Evolutionary conservation across 2,329 filamentous ascomycete species (phyloP).

Genomic region (Simplicillium sp.): DNA sequence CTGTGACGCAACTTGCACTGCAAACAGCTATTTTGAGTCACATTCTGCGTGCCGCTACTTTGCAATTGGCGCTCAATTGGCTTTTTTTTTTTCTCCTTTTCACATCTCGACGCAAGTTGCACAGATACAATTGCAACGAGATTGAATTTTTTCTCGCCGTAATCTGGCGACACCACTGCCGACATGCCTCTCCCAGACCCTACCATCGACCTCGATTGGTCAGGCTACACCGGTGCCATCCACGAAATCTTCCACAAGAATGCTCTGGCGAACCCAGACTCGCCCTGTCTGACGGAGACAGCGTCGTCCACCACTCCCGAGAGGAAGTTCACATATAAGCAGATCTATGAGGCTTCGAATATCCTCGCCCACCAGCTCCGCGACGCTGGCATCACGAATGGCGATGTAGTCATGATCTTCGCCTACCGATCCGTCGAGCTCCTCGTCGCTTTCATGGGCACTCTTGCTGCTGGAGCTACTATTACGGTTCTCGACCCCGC

Average conservation of each 20-base stretch:
- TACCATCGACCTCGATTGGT: conserved; percentile 58
- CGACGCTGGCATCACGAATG: conserved; percentile 60
- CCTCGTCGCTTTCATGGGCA: conserved; percentile 68
- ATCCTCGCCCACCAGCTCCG: conserved; percentile 70
- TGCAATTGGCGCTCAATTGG: too few relatives aligned
- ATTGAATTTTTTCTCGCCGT: too few relatives aligned
- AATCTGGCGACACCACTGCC: too few relatives aligned
- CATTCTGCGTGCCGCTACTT: too few relatives aligned
- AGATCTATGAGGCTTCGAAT: conserved; percentile 81
- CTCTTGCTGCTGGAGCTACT: conserved; percentile 49
- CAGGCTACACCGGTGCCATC: conserved; percentile 55
- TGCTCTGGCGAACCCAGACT: conserved; percentile 58
- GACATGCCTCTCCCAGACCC: conserved; percentile 45
- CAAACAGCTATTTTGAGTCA: too few relatives aligned
- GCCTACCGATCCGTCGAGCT: conserved; percentile 69
- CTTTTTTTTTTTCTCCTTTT: too few relatives aligned
- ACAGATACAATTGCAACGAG: too few relatives aligned
- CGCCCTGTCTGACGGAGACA: conserved; percentile 40
- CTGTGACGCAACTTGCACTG: too few relatives aligned
- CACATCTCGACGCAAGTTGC: too few relatives aligned
- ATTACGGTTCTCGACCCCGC: conserved; percentile 63
- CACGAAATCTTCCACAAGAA: conserved; percentile 61
- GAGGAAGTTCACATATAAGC: conserved; percentile 69
- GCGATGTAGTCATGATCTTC: conserved; percentile 91
- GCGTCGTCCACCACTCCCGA: conserved; percentile 35